phyloP scores from a whole-genome alignment of 768 basidiomycete genomes.

The Rhizopogon vulgaris region DNA sequence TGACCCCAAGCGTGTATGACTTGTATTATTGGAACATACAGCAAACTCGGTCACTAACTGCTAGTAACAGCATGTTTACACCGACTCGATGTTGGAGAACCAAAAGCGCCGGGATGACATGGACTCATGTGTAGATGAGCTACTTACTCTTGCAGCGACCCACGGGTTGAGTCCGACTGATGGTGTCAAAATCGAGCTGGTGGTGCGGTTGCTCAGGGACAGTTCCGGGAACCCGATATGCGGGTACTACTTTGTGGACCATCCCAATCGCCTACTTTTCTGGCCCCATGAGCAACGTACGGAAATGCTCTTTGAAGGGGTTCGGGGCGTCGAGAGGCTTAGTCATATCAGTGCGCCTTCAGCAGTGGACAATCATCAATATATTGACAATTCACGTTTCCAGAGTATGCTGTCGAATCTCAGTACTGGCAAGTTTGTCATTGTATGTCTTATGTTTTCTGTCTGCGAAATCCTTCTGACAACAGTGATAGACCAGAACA shows the following conservation, averaged over 20 bases:
- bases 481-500: neutral
- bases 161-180: neutral
- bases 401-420: slow-evolving; percentile 14
- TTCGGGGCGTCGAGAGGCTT: slow-evolving; percentile 32
- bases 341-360: slow-evolving; percentile 35
- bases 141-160: neutral
- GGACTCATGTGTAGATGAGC: neutral
- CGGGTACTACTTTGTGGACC: slow-evolving; percentile 42
- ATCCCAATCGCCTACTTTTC: slow-evolving; percentile 35
- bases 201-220: neutral
- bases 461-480: neutral
- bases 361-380: neutral
- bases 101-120: neutral
- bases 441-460: neutral
- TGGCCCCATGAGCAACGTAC: slow-evolving; percentile 39
- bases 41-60: neutral
- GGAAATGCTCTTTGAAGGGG: slow-evolving; percentile 24
- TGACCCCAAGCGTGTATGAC: slow-evolving; percentile 32
- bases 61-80: slow-evolving; percentile 33
- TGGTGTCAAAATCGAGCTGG: neutral
- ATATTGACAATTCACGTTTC: neutral
- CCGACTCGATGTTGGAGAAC: slow-evolving; percentile 37
- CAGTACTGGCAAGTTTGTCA: slow-evolving; percentile 16
- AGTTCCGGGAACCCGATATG: neutral
- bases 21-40: neutral